Base-by-base conservation (phyloP, 257 asterid species). In the Solanum bulbocastanum region DNA sequence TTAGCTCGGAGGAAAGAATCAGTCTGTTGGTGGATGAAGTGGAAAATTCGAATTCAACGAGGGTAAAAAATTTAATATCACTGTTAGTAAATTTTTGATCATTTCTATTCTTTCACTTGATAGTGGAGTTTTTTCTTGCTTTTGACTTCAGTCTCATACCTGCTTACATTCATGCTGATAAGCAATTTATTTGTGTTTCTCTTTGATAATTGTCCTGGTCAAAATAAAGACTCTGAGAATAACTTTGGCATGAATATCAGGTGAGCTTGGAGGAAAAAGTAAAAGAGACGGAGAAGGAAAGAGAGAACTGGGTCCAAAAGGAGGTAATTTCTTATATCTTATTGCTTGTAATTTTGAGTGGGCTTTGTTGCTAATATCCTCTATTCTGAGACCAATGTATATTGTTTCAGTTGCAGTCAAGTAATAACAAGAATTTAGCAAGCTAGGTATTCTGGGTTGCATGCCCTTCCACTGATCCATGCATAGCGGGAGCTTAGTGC, bases 281-380 rank as follows among this genome's bases (percentile, higher is more conserved):
- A 88, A 91, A 90, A 88, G 93, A 95, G 78, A 88, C 92, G 93
- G 98, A 94, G 75, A 88, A 81, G 87, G 98, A 94, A 74, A 92
- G 90, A 89, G 93, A 92, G 82, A 87, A 89, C 71, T 93, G 93
- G 95, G 74, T 89, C 86, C 90, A 90, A 83, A 93, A 92, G 91
- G 96, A 94, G 98, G 98, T 96, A 89, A 87, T 52, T 86, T 62
- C 78, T 88, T 83, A 72, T 60, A 27, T 89, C 88, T 86, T 68
- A 49, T 88, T 62, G 66, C 84, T 2, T 22, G 32, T 84, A 25
- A 72, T 46, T 74, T 89, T 75, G 18, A 25, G 84, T 10, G 25
- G 65, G 23, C 60, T 78, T 78, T 78, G 60, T 42, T 78, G 84
- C 62, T 78, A 76, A 25, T 42, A 8, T 42, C 36, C 39, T 16